Evolutionary conservation across 1,284 basidiomycete species (phyloP), one percentile per base, ranked within the genome.

Genomic region (Ustilago curta): DNA sequence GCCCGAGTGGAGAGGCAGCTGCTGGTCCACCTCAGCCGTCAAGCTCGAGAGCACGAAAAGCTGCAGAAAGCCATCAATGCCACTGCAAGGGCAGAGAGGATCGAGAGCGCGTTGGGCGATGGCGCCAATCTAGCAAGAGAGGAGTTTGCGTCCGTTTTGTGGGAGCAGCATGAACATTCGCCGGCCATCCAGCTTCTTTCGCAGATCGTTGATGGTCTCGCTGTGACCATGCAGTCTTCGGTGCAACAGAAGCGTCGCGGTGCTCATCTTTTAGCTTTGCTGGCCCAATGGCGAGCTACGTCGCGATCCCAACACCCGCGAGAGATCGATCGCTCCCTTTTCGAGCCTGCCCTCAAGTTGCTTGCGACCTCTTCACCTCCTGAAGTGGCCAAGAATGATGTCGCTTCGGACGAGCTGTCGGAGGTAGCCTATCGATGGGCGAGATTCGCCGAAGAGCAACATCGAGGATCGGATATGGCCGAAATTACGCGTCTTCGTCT

Each of bases 81-180:
- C 2, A 88, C 95, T 32, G 88, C 91, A 16, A 89, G 90, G 31
- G 93, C 94, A 0, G 91, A 91, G 75, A 87, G 87, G 45, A 86
- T 96, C 21, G 76, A 3, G 1, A 87, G 87, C 0, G 65, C 62
- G 11, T 52, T 76, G 35, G 59, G n/a, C n/a, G 69, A 68, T 27
- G 48, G 59, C 1, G 53, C 65, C 14, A 50, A 61, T 11, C 87
- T 90, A 16, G 88, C 92, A n/a, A 88, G 89, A 1, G 88, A 90
- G 79, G 95, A 97, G 83, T 94, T 94, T 76, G 91, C 95, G 2
- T 90, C 91, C 59, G 94, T 97, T 7, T 88, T 98, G 12, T 98
- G 96, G 94, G 86, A 89, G 5, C 91, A 93, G 77, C 90, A 90
- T 39, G 94, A 98, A 81, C 92, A 93, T 77, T 90, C 90, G 58